These are phyloP conservation scores for Clitopilus passeckerianus DNA, from an alignment of 768 basidiomycete species.

Conservation along the genomic window DNA sequence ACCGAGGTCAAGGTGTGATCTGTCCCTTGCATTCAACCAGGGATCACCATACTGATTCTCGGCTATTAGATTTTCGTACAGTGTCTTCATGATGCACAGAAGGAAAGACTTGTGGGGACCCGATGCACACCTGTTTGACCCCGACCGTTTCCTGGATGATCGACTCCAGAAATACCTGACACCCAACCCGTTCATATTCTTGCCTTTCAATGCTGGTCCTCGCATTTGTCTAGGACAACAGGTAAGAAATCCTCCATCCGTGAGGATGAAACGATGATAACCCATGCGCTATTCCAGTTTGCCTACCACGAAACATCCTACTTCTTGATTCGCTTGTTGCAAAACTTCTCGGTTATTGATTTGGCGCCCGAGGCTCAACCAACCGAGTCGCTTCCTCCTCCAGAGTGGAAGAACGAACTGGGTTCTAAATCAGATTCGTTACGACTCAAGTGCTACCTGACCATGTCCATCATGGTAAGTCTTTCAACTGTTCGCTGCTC, in stretches of 20 bases:
- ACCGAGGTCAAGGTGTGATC: constrained; percentile 22
- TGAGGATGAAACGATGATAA: no score
- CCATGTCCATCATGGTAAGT: constrained; percentile 31
- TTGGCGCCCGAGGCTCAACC: constrained; percentile 38
- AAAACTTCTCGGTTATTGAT: constrained; percentile 37
- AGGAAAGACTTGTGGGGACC: constrained; percentile 63
- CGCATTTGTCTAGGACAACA: constrained; percentile 57
- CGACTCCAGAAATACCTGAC: constrained; percentile 49
- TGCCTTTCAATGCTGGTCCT: constrained; percentile 66
- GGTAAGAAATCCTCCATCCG: constrained; percentile 7
- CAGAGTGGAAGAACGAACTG: constrained; percentile 30
- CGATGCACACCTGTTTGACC: constrained; percentile 61
- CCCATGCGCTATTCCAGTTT: constrained; percentile 11
- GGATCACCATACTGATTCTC: neutral
- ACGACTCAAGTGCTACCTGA: constrained; percentile 33
- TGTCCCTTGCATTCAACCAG: neutral
- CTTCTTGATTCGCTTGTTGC: constrained; percentile 49
- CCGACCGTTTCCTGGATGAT: constrained; percentile 60
- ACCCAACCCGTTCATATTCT: constrained; percentile 63
- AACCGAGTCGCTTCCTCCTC: constrained; percentile 31
- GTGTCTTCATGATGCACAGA: constrained; percentile 55
- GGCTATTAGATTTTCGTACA: constrained; percentile 22
- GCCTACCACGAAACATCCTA: constrained; percentile 58
- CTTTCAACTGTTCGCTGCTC: neutral
- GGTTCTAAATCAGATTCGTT: constrained; percentile 35